Conservation (phyloP, 805 yeast genomes). For the Lipomyces mesembrius region DNA sequence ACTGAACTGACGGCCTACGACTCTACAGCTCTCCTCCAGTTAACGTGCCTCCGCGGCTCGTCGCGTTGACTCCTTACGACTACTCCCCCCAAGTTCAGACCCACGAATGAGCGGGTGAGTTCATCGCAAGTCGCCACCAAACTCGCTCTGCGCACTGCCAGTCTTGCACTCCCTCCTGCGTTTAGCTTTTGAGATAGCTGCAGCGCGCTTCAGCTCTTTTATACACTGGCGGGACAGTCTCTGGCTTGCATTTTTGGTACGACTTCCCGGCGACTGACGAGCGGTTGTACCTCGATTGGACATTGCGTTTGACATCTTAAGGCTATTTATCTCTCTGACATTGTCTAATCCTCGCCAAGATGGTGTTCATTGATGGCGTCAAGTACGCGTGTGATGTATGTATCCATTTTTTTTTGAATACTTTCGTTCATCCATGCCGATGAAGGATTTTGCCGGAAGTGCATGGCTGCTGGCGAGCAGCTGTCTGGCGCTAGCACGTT, state of each 20-base stretch:
- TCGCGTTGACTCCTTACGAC: neutral
- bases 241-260: neutral
- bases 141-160: neutral
- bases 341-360: conserved; percentile 41
- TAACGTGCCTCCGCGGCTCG: neutral
- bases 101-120: neutral
- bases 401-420: neutral
- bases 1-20: neutral
- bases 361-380: conserved; percentile 91
- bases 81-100: too few relatives aligned
- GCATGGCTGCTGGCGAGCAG: neutral
- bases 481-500: conserved; percentile 3
- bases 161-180: neutral
- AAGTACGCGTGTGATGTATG: conserved; percentile 85
- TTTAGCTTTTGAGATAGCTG: neutral
- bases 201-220: neutral
- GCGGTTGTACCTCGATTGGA: neutral
- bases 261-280: neutral
- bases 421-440: neutral
- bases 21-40: neutral
- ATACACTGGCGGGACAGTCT: neutral
- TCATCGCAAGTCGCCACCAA: neutral
- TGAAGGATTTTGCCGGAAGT: neutral
- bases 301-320: neutral
- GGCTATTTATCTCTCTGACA: neutral